Percentiles rank a stretch among this genome's conserved stretches.
phyloP scores from a whole-genome alignment of 306 rosid genomes.

The Casuarina glauca region DNA sequence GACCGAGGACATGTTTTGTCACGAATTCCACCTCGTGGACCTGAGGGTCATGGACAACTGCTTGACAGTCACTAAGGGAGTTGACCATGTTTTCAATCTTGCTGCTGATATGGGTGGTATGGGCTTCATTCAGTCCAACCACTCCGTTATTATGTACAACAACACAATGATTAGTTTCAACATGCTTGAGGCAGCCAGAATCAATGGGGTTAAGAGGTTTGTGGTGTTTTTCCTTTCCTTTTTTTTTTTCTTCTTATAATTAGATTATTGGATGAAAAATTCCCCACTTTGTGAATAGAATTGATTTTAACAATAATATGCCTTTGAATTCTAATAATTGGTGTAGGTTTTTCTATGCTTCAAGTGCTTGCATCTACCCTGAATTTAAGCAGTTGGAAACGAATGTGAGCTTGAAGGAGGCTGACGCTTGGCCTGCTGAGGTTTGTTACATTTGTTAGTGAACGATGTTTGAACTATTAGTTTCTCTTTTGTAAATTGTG shows the following conservation, averaged over 20 bases:
- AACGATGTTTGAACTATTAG: too few species aligned
- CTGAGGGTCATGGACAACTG: constrained; percentile 60
- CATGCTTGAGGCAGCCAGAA: constrained; percentile 62
- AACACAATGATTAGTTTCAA: constrained; percentile 62
- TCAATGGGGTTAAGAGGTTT: constrained; percentile 53
- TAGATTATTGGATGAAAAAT: background rate
- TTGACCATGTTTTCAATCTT: constrained; percentile 58
- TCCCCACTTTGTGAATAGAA: background rate
- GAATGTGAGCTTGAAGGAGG: constrained; percentile 59
- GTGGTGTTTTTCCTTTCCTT: constrained; percentile 5
- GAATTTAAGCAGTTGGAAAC: constrained; percentile 62
- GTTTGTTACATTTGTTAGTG: constrained; percentile 9
- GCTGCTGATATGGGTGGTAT: constrained; percentile 71
- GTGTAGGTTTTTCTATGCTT: constrained; percentile 57
- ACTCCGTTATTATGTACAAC: constrained; percentile 51
- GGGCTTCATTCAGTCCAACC: constrained; percentile 65
- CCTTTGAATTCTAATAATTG: background rate
- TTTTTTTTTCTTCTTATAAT: background rate
- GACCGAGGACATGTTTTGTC: constrained; percentile 95
- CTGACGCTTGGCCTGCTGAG: constrained; percentile 78
- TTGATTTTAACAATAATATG: background rate
- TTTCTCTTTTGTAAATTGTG: background rate
- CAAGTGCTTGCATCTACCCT: constrained; percentile 62
- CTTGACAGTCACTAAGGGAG: constrained; percentile 71
- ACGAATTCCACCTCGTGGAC: constrained; percentile 89